A percentile compares a stretch with the other conserved stretches of the same genome.
These are phyloP conservation scores for Tetrapisispora phaffii DNA, from an alignment of 805 yeast genomes.

Conservation along the genomic window DNA sequence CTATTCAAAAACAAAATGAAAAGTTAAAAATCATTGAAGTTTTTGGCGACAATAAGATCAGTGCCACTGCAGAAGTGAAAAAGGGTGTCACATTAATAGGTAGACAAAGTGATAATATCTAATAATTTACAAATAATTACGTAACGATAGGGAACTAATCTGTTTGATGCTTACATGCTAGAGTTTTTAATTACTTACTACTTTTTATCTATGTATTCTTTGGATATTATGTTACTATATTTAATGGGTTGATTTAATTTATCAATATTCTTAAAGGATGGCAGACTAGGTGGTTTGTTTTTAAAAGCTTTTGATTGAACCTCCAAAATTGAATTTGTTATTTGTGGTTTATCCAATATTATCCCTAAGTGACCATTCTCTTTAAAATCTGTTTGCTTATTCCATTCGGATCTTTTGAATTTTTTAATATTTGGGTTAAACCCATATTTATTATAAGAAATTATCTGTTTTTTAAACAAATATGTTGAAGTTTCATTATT, in stretches of 20 bases:
- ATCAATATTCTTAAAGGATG: slow-evolving; percentile 56
- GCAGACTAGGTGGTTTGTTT: slow-evolving; percentile 31
- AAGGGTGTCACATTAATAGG: slow-evolving; percentile 59
- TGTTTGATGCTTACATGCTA: neutral
- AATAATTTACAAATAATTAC: slow-evolving; percentile 3
- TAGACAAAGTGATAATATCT: slow-evolving; percentile 56
- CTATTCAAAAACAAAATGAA: slow-evolving; percentile 49
- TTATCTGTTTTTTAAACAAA: neutral
- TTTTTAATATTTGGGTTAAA: slow-evolving; percentile 26
- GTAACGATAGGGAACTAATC: neutral
- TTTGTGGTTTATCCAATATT: slow-evolving; percentile 35
- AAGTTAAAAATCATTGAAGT: slow-evolving; percentile 62
- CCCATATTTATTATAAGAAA: neutral
- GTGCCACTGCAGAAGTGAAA: slow-evolving; percentile 43
- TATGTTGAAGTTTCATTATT: neutral
- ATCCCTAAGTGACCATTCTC: slow-evolving; percentile 32
- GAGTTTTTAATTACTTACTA: neutral
- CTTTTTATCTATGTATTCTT: slow-evolving; percentile 4
- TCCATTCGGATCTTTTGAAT: slow-evolving; percentile 20
- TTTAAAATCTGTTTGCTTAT: slow-evolving; percentile 17
- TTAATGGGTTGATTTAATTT: slow-evolving; percentile 43
- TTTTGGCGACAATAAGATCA: slow-evolving; percentile 67
- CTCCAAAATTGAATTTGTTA: slow-evolving; percentile 31
- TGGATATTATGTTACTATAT: slow-evolving; percentile 8
- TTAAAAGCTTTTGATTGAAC: slow-evolving; percentile 13